These are phyloP conservation scores for Aspergillus leporis DNA, from an alignment of 495 filamentous ascomycete genomes.

Conservation along the genomic window DNA sequence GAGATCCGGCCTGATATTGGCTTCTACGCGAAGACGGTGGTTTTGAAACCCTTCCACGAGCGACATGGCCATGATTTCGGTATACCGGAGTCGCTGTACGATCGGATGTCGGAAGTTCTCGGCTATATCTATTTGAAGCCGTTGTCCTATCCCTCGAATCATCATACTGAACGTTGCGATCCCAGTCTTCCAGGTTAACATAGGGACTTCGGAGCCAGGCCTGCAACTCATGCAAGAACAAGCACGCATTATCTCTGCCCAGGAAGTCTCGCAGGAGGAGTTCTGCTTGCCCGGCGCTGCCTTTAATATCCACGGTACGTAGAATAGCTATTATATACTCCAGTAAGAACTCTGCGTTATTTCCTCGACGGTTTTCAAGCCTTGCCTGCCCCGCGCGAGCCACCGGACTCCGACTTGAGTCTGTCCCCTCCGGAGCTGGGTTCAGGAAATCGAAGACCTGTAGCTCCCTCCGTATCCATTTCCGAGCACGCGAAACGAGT, in stretches of 20 bases:
- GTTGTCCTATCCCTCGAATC: slow-evolving; percentile 16
- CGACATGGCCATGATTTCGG: slow-evolving; percentile 19
- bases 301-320: slow-evolving; percentile 87
- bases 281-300: slow-evolving; percentile 80
- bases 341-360: slow-evolving; percentile 86
- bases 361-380: slow-evolving; percentile 53
- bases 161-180: slow-evolving; percentile 75
- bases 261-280: slow-evolving; percentile 86
- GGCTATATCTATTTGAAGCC: not conserved
- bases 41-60: slow-evolving; percentile 31
- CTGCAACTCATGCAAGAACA: slow-evolving; percentile 84
- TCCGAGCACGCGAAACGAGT: slow-evolving; percentile 77
- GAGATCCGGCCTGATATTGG: slow-evolving; percentile 16
- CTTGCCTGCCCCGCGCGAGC: slow-evolving; percentile 38
- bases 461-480: slow-evolving; percentile 86
- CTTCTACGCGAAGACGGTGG: slow-evolving; percentile 13
- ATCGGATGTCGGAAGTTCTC: not conserved
- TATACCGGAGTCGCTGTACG: slow-evolving; percentile 29
- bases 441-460: slow-evolving; percentile 81
- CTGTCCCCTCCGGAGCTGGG: slow-evolving; percentile 32
- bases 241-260: slow-evolving; percentile 69
- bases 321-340: slow-evolving; percentile 88
- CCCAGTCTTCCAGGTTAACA: slow-evolving; percentile 69
- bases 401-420: slow-evolving; percentile 16
- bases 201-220: slow-evolving; percentile 82